Evolutionary conservation across 805 yeast genomes (phyloP), one percentile per base, ranked within the genome.

Genomic region (Ogataea thermomethanolica): DNA sequence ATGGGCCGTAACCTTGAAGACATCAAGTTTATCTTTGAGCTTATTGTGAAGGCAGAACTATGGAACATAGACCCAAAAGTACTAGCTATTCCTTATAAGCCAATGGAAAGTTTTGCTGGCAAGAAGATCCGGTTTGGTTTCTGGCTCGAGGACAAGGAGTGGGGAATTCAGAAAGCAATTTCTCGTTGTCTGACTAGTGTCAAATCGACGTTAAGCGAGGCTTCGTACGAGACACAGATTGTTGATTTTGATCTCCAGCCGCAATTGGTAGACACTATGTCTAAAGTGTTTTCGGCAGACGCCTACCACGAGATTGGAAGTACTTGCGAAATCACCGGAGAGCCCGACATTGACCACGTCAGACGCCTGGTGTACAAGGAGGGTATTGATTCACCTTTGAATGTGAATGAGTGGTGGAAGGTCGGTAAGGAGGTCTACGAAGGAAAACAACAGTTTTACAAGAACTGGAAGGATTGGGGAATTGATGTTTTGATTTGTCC

Each of bases 171-270:
- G 50, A 55, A 30, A 21, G 34, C 24, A 25, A 34, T 33, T 8
- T 14, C 15, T 21, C 29, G 37, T 17, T 23, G 23, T 7, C 14
- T 35, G 10, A 15, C 14, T 10, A 21, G 13, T 5, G 22, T 35
- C 8, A 20, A 29, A 14, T 6, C 11, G 7, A 35, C 27, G 22
- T 8, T 41, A 5, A 12, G n/a, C 8, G 9, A 15, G 17, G 67
- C 69, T n/a, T 79, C 81, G 17, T 76, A 72, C 40, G 74, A 72
- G 42, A 66, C 75, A 8, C 63, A 78, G 32, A 72, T 71, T 36
- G 68, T 78, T 71, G 64, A 66, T 20, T 69, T 77, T 21, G 53
- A 59, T 8, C 64, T 65, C 21, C 72, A 67, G 43, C 43, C 55
- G 24, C 56, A 69, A 23, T 24, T 49, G n/a, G 11, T 26, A 4